Evolutionary conservation across 805 yeast species (phyloP), one percentile per base, ranked within the genome.

Genomic region (Hanseniaspora hatyaiensis): DNA sequence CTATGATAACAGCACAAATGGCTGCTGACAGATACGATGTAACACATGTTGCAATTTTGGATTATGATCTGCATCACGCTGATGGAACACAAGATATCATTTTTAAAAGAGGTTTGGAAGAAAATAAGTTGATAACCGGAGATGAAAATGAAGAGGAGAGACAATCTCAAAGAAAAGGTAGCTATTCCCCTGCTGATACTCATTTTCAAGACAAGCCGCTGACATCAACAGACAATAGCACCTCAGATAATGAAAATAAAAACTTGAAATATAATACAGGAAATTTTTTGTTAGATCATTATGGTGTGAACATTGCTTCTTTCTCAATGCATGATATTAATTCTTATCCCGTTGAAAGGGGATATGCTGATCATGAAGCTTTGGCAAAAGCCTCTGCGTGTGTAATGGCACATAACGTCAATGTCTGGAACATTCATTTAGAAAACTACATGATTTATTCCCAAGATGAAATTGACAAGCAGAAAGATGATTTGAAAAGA

Each of bases 81-180:
- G 95, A 84, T 62, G 95, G 95, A 12, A 74, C 84, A 6, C 94
- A 85, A 56, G 94, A 84, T 60, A 80, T 84, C 23, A 78, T 88
- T 55, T 84, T 88, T 87, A 79, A 77, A 55, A 68, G 83, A 52
- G 82, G 82, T 0, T 72, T 75, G 54, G 69, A 70, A 49, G 68
- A 70, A 24, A 75, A 72, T 37, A 67, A 64, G 44, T 74, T 68
- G 26, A 74, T 69, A 13, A 55, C 52, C 3, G 59, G 53, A 9
- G 58, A 51, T 9, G 23, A 34, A 3, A 19, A 52, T 50, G 22
- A 53, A 50, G 24, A 26, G 6, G 45, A 50, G 16, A 54, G 45
- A 4, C 32, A 34, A 24, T 13, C 34, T 20, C 51, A 48, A n/a
- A 43, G 42, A 28, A 50, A 41, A 34, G 60, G 58, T 20, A 59